Conservation (phyloP, 768 basidiomycete species). For the Boletus sp. region DNA sequence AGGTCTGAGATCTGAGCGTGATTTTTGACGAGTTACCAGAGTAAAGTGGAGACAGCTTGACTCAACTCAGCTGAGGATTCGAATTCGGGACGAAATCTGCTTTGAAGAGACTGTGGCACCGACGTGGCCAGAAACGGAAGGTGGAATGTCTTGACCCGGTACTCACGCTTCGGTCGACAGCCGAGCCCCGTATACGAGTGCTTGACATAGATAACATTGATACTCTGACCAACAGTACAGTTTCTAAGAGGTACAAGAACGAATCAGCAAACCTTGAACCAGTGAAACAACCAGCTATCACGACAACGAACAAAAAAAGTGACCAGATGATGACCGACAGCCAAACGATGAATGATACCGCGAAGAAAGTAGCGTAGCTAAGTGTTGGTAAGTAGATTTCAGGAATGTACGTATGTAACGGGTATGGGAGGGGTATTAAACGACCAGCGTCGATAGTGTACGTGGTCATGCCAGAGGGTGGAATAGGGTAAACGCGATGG, state of each 20-base stretch:
- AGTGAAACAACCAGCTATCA: constrained; percentile 6
- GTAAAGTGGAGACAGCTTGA: constrained; percentile 32
- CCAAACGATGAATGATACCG: constrained; percentile 5
- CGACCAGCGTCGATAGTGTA: constrained; percentile 27
- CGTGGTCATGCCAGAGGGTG: constrained; percentile 1
- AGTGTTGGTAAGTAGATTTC: constrained; percentile 11
- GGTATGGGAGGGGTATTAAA: constrained; percentile 26
- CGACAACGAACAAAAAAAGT: constrained; percentile 6
- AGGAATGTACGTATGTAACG: constrained; percentile 12
- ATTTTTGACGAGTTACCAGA: constrained; percentile 16
- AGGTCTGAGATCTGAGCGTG: not conserved
- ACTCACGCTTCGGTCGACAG: too few relatives aligned
- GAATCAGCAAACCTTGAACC: constrained; percentile 5
- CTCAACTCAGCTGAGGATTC: constrained; percentile 4
- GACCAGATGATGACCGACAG: constrained; percentile 8
- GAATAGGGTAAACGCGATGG: not conserved
- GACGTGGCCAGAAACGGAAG: constrained; percentile 16
- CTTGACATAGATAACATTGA: not conserved
- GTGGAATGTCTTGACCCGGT: too few relatives aligned
- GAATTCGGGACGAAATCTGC: not conserved
- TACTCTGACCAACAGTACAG: not conserved
- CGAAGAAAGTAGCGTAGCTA: constrained; percentile 4
- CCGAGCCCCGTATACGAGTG: too few relatives aligned
- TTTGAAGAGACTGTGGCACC: not conserved
- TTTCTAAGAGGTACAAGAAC: constrained; percentile 11